A percentile compares a stretch with the other conserved stretches of the same genome.
Evolutionary conservation across 2,329 filamentous ascomycete species (phyloP).

Genomic region (Colletotrichum horii): DNA sequence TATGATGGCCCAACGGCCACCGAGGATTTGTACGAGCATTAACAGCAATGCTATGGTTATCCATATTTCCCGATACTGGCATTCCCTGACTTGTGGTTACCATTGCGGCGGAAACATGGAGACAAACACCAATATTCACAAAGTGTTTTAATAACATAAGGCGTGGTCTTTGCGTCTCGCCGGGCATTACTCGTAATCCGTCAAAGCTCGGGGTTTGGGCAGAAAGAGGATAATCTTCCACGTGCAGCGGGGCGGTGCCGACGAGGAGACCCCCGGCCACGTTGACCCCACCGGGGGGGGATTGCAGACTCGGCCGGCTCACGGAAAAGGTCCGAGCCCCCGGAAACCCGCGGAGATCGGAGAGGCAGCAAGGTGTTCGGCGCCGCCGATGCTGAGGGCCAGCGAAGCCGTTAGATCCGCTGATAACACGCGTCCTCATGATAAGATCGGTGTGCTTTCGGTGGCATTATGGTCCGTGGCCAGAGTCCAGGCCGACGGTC

Average conservation of each 20-base stretch:
- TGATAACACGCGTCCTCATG: background rate
- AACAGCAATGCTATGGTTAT: background rate
- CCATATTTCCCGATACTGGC: background rate
- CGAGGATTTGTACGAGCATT: background rate
- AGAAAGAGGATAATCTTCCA: background rate
- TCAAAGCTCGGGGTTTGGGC: background rate
- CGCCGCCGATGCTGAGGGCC: background rate
- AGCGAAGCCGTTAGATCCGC: background rate
- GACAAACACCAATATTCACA: background rate
- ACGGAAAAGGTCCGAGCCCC: background rate
- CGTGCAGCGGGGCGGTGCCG: background rate
- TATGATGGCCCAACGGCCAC: background rate
- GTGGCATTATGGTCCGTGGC: background rate
- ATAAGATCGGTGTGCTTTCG: background rate
- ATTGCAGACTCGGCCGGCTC: background rate
- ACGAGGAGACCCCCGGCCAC: background rate
- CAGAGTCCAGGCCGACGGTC: background rate
- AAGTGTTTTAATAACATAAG: background rate
- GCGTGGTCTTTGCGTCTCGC: background rate
- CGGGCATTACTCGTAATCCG: background rate
- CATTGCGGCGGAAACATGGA: background rate
- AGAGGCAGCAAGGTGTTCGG: background rate
- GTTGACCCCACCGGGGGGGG: background rate
- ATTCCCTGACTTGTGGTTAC: background rate
- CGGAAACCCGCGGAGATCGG: background rate